Evolutionary conservation across 768 basidiomycete genomes (phyloP).

Genomic region (Hemileccinum rubropunctum): DNA sequence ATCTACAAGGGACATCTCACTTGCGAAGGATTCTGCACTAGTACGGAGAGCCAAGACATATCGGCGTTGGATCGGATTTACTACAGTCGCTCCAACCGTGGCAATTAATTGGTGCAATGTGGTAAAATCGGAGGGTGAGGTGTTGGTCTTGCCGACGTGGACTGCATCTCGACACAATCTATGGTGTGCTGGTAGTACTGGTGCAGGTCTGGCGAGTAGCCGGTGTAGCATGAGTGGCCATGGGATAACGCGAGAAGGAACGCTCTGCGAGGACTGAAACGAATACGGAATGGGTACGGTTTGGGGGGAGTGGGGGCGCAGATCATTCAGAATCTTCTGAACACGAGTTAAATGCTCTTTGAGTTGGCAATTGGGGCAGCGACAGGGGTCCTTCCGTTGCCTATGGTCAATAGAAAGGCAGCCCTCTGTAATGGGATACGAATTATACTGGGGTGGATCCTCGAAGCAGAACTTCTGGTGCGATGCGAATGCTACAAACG

Average conservation of each 20-base stretch:
- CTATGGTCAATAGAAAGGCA: not conserved
- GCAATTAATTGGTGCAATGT: no score
- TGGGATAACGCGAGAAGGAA: not conserved
- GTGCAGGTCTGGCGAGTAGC: not conserved
- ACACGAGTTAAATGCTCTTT: not conserved
- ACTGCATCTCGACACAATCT: not conserved
- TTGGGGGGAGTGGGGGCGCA: not conserved
- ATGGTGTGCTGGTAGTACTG: not conserved
- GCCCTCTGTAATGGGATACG: constrained; percentile 3
- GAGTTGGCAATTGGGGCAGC: constrained; percentile 9
- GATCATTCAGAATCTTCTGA: not conserved
- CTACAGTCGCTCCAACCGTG: no score
- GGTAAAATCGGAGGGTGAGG: no score
- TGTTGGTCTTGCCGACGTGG: not conserved
- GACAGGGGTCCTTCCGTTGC: not conserved
- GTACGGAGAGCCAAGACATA: no score
- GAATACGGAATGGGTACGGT: not conserved
- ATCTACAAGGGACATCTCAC: no score
- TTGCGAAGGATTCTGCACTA: no score
- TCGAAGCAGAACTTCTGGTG: constrained; percentile 4
- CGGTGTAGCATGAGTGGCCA: not conserved
- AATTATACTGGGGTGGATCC: constrained; percentile 8
- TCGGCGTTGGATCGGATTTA: no score
- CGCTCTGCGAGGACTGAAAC: not conserved
- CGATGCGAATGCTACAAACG: constrained; percentile 29